Base-by-base conservation (phyloP, 2,329 filamentous ascomycete species). In the Purpureocillium takamizusanense region DNA sequence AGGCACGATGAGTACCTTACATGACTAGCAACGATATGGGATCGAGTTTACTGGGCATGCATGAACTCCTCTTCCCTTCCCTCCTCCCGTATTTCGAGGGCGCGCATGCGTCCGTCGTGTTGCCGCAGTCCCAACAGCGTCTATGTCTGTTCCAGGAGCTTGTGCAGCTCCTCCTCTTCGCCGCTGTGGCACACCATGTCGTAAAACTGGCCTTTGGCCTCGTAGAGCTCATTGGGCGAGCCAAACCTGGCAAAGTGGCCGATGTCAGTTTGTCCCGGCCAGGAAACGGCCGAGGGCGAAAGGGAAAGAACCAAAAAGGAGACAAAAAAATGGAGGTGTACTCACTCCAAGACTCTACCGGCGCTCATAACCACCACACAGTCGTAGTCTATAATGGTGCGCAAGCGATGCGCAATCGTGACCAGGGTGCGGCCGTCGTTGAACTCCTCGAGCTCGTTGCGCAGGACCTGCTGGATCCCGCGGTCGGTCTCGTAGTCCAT, bases 341-440 rank as follows among this genome's bases (percentile, higher is more conserved):
- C 62, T 53, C 61, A 70, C 67, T 78, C 74, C 9, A 73, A 46
- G 7, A 78, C 70, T 23, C 58, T 57, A 1, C 74, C 74, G 0
- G 62, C 66, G 7, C 65, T 66, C 69, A 79, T 69, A 13, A 79
- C 74, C 3, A 78, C 64, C 1, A 80, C 65, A 23, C 62, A 63
- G 48, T 80, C 74, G 44, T 76, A 78, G 52, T 78, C 74, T 40
- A 76, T 69, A 37, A 80, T 76, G 0, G 74, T 78, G 31, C 69
- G 60, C 35, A 78, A 54, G 4, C 74, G 65, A 52, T 78, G 74
- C 7, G 72, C 74, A 44, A 78, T 75, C 3, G 73, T 75, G 15
- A 78, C 66, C 4, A 78, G 59, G 9, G 74, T 78, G 17, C 70
- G 61, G 18, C 66, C 65, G 10, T 62, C 55, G 5, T 60, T 63